Conservation (phyloP, 441 rosid genomes). For the Viola pubescens region DNA sequence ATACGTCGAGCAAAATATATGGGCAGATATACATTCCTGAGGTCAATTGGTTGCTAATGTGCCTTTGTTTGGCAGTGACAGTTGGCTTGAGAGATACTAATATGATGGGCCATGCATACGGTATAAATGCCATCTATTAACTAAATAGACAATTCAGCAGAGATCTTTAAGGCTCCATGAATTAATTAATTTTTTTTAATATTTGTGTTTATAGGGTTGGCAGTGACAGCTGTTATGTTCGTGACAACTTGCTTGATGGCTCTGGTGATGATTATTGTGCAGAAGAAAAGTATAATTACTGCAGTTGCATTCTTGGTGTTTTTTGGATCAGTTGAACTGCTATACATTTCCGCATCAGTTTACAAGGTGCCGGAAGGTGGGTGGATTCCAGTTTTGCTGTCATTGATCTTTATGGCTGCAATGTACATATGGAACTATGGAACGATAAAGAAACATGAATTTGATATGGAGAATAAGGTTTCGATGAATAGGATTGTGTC, state of each 20-base stretch:
- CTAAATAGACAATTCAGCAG: background rate
- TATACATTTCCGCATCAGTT: slow-evolving; percentile 49
- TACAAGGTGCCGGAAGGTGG: slow-evolving; percentile 63
- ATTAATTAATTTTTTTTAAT: too few relatives aligned
- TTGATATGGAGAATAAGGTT: slow-evolving; percentile 59
- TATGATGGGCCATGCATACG: slow-evolving; percentile 67
- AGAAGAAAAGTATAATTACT: slow-evolving; percentile 38
- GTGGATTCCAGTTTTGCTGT: slow-evolving; percentile 60
- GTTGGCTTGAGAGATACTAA: slow-evolving; percentile 58
- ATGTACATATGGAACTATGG: slow-evolving; percentile 75
- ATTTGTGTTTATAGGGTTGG: slow-evolving; percentile 37
- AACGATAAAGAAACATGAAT: slow-evolving; percentile 54
- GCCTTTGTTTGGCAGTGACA: slow-evolving; percentile 53
- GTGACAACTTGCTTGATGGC: slow-evolving; percentile 67
- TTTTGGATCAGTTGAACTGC: slow-evolving; percentile 54
- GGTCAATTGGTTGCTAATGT: slow-evolving; percentile 71
- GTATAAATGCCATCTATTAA: slow-evolving; percentile 22
- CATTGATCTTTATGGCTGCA: slow-evolving; percentile 40
- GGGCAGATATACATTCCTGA: slow-evolving; percentile 74
- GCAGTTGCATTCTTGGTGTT: slow-evolving; percentile 41
- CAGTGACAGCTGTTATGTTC: slow-evolving; percentile 61
- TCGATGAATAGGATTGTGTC: slow-evolving; percentile 48
- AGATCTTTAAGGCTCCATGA: too few relatives aligned
- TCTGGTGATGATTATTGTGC: slow-evolving; percentile 46
- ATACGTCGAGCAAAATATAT: slow-evolving; percentile 60